Base-by-base conservation (phyloP, 1,139 yeast genomes). In the Candida sp. region DNA sequence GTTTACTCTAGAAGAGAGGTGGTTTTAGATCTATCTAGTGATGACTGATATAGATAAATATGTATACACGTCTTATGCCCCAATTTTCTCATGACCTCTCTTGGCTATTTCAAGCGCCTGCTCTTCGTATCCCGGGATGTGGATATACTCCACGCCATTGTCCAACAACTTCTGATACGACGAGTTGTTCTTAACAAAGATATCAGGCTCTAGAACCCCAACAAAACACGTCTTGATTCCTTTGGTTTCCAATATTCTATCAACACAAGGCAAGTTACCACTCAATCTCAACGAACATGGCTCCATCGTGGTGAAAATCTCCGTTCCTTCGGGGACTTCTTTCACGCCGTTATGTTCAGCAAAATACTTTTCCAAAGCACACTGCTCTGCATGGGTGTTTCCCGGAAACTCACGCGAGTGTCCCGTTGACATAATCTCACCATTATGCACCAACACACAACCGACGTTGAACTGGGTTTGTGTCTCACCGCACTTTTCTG, bases 361-460 rank as follows among this genome's bases (percentile, higher is more conserved):
- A 51, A 77, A 84, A 59, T 86, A 88, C 66, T 96, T 96, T 43
- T 86, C 89, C 52, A 96, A 68, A 0, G 98, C 98, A 73, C 96
- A 88, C 64, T 96, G 98, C 63, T 96, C 99, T 2, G 99, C 99
- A 67, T 96, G 99, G 0, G 99, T 96, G 65, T 96, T 96, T 0
- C 99, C 99, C 17, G 89, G 90, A 3, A 94, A 72, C 65, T 96
- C 99, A 53, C 99, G 77, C 0, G 98, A 90, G 62, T 83, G 90
- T 0, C 99, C 99, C 0, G 91, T 86, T 7, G 88, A 78, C 17
- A 96, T 65, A 0, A 94, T 74, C 49, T 81, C 66, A 7, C 88
- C 90, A 47, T 85, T 81, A 52, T 81, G 72, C 0, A 88, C 96
- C 11, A 96, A 70, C 0, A 92, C 86, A 1, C 98, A 96, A 3